Evolutionary conservation across 2,329 filamentous ascomycete species (phyloP), one percentile per base, ranked within the genome.

Genomic region (Fusarium globosum): DNA sequence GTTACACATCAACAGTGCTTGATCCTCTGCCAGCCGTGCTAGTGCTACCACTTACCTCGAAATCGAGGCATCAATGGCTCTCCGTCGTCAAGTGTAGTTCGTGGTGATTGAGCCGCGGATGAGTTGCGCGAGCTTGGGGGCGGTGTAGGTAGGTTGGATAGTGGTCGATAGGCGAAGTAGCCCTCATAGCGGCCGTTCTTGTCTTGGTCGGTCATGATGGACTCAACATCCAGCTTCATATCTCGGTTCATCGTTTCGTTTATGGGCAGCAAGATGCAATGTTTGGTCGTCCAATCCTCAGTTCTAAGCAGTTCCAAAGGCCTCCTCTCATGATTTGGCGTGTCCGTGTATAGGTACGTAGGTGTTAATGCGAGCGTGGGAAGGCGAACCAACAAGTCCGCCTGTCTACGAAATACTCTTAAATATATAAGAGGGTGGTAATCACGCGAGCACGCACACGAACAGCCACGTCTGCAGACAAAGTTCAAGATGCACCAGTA

Each of bases 61-160:
- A 81, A 81, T 63, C 79, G 77, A 52, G 78, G 75, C 76, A 83
- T 84, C 67, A 85, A 79, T 57, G 81, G 79, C 71, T 86, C 85
- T 65, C 82, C 84, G 77, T 86, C 84, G 58, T 86, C 84, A 56
- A 84, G 77, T 23, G 80, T 80, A 61, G 82, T 80, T 43, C 80
- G 79, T 51, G 86, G 85, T 55, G 85, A 86, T 76, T 85, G 84
- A 45, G 80, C 78, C 35, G 83, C 83, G 39, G 84, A 85, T 16
- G 85, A 85, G 71, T 79, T 81, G 59, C 76, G 80, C 61, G 86
- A 86, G 49, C 88, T 91, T 16, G 86, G 87, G 49, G 91, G 91
- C 71, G 91, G 91, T 59, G 91, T 93, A 28, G 91, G 91, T 28
- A 93, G 86, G 80, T 90, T 91, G 36, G 90, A 92, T 58, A 93